Base-by-base conservation (phyloP, 768 basidiomycete genomes). In the Rhizopogon vinicolor region DNA sequence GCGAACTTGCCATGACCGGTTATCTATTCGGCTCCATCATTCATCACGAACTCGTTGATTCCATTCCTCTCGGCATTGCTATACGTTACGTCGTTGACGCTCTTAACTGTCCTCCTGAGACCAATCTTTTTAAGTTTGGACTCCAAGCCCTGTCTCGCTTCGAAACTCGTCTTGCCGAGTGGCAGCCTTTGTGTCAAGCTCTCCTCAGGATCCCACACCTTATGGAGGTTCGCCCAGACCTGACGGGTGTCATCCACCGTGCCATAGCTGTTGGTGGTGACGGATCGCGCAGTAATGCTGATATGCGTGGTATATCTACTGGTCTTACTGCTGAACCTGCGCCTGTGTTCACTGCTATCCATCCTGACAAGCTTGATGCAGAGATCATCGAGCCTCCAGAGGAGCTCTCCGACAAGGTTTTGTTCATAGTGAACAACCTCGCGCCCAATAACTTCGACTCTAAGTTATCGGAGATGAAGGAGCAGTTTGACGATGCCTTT, bases 371-470 rank as follows among this genome's bases (percentile, higher is more conserved):
- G 8, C 68, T 87, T 41, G 82, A 85, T n/a, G 75, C 77, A 12
- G 83, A 83, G 44, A 76, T 87, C 16, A 77, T 81, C 44, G 69
- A 77, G 51, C 97, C 97, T 3, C 81, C 88, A 3, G 92, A 97
- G 69, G 92, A 92, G 62, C 71, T 88, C 39, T 92, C 92, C 29
- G 97, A 99, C 77, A 87, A 85, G 58, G 93, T 99, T 60, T 77
- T 98, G 45, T 99, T 99, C 78, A 96, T 98, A 63, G 86, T 99
- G 72, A 99, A 99, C 75, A 98, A 99, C 62, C 81, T 99, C 55
- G 94, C 96, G 0, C 91, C 93, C 9, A 90, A 78, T 69, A 99
- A 98, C 68, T 95, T 97, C 58, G 93, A 93, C 39, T 63, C 79
- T 25, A 99, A 99, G 71, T 74, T 94, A 37, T 69, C 74, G 33